A percentile compares a stretch with the other conserved stretches of the same genome.
Evolutionary conservation across 345 rosid genomes (phyloP).

Genomic region (Populus ilicifolia): DNA sequence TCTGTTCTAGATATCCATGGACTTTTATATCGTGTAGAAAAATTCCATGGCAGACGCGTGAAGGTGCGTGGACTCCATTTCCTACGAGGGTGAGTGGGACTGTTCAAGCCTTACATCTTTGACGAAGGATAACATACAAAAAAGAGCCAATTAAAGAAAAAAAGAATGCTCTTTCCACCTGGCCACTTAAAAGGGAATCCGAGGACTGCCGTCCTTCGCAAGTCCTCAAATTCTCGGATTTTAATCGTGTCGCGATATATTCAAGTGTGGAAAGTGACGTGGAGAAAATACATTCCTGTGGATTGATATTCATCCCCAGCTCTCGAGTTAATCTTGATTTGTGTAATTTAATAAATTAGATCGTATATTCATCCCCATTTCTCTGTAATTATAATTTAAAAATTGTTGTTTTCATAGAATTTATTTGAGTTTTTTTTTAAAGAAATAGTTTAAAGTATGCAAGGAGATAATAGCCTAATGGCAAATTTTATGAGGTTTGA

Average conservation of each 20-base stretch:
- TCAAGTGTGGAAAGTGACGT: not conserved
- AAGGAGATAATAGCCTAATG: too few relatives aligned
- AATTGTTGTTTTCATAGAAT: too few relatives aligned
- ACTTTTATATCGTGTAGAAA: not conserved
- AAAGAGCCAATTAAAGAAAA: not conserved
- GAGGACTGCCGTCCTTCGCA: conserved; percentile 13
- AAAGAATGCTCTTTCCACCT: conserved; percentile 16
- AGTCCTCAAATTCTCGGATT: not conserved
- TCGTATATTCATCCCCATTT: too few relatives aligned
- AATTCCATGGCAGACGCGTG: not conserved
- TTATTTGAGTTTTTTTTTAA: too few relatives aligned
- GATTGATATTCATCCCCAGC: too few relatives aligned
- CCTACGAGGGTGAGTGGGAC: not conserved
- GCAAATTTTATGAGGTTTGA: too few relatives aligned
- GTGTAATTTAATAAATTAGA: too few relatives aligned
- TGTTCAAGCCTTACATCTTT: not conserved
- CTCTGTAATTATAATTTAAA: too few relatives aligned
- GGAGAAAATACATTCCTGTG: not conserved
- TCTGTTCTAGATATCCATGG: too few relatives aligned
- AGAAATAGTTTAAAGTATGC: too few relatives aligned
- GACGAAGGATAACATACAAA: not conserved
- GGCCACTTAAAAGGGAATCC: conserved; percentile 28
- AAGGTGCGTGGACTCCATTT: not conserved
- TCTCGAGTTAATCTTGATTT: too few relatives aligned
- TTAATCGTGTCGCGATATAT: not conserved